Evolutionary conservation across 163 green algal species (phyloP).

Genomic region (Scenedesmus sp.): DNA sequence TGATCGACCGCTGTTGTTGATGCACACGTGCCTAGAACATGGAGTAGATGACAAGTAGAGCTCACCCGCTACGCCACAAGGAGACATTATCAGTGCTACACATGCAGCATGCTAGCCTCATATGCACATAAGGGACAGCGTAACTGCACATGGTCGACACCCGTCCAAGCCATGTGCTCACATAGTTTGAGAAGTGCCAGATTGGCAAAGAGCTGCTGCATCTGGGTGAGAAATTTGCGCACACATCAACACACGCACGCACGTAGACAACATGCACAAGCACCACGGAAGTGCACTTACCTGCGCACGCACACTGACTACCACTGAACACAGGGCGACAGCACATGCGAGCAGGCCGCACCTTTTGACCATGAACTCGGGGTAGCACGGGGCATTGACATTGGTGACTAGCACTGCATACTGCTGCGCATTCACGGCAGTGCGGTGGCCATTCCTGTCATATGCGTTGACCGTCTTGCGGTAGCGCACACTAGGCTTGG

Average conservation of each 20-base stretch:
- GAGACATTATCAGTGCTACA: neutral
- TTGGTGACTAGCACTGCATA: conserved; percentile 67
- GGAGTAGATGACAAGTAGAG: too few relatives aligned
- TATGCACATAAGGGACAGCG: too few relatives aligned
- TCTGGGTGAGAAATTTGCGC: too few relatives aligned
- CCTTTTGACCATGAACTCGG: conserved; percentile 24
- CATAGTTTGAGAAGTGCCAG: neutral
- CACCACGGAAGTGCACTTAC: too few relatives aligned
- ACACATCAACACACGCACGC: too few relatives aligned
- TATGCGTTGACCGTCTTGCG: conserved; percentile 77
- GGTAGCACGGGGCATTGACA: conserved; percentile 47
- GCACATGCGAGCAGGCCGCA: neutral
- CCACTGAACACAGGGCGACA: too few relatives aligned
- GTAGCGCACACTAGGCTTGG: conserved; percentile 53
- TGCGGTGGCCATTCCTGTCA: conserved; percentile 50
- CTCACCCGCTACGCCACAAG: too few relatives aligned
- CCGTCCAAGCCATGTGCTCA: neutral
- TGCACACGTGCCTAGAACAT: neutral
- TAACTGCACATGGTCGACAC: too few relatives aligned
- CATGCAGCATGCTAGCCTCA: neutral
- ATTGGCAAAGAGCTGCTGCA: neutral
- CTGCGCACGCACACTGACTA: neutral
- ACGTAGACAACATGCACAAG: neutral
- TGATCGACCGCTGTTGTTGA: neutral
- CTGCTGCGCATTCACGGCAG: conserved; percentile 77